These are phyloP conservation scores for Gloeopeniophorella convolvens DNA, from an alignment of 768 basidiomycete species.

Conservation along the genomic window DNA sequence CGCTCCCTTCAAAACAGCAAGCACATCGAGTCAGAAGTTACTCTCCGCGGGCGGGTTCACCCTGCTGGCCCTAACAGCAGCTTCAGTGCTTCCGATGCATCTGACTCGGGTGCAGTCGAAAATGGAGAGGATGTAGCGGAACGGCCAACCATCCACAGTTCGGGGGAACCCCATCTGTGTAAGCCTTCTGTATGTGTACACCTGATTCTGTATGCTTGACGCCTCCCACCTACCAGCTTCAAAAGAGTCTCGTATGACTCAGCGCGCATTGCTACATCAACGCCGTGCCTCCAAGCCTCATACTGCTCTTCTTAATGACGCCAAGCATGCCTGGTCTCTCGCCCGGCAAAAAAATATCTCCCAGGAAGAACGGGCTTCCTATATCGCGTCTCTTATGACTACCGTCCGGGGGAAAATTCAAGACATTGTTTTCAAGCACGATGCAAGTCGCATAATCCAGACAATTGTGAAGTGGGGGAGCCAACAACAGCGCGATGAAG, in stretches of 20 bases:
- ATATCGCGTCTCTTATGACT: constrained; percentile 67
- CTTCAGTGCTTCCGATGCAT: not conserved
- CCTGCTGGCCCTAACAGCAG: not conserved
- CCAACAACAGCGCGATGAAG: constrained; percentile 65
- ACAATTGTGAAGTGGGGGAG: constrained; percentile 78
- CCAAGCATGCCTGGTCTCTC: constrained; percentile 73
- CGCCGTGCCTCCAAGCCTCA: constrained; percentile 76
- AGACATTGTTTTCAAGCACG: constrained; percentile 86
- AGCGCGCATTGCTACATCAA: constrained; percentile 59
- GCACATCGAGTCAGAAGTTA: not conserved
- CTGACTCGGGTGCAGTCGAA: not conserved
- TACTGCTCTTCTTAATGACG: constrained; percentile 57
- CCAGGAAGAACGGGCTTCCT: constrained; percentile 63
- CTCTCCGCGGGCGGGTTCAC: not conserved
- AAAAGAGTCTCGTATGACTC: constrained; percentile 65
- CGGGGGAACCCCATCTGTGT: too few species aligned
- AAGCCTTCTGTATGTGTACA: too few species aligned
- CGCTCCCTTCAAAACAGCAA: not conserved
- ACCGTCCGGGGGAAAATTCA: constrained; percentile 75
- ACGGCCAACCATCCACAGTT: constrained; percentile 21
- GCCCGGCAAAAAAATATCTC: constrained; percentile 68
- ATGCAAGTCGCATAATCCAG: constrained; percentile 82
- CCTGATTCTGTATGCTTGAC: too few species aligned
- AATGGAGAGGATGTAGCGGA: constrained; percentile 26
- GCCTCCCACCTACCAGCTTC: constrained; percentile 35